Evolutionary conservation across 163 green algal genomes (phyloP).

Genomic region (Volvox carteri): DNA sequence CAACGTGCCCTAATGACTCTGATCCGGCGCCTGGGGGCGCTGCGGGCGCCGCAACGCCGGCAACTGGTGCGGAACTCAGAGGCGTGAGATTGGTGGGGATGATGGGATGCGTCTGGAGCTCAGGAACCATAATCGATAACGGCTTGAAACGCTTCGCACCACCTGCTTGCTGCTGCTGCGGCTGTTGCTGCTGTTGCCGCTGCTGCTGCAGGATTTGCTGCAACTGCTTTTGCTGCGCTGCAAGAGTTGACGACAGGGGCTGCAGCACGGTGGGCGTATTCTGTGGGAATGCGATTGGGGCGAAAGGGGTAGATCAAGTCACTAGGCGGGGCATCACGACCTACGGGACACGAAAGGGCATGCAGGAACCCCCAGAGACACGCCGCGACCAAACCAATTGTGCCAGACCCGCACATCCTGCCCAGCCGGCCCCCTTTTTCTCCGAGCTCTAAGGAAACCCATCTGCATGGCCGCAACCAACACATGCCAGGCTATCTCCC

Average conservation of each 20-base stretch:
- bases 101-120: conserved; percentile 53
- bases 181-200: background rate
- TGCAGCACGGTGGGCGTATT: conserved; percentile 25
- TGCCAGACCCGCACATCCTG: too few species aligned
- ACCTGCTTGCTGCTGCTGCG: conserved; percentile 3
- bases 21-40: background rate
- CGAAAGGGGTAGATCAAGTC: too few species aligned
- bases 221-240: conserved; percentile 27
- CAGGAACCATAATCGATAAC: conserved; percentile 55
- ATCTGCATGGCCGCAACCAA: too few species aligned
- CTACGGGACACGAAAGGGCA: too few species aligned
- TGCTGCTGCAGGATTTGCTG: conserved; percentile 24
- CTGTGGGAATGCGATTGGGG: conserved; percentile 24
- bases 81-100: conserved; percentile 22
- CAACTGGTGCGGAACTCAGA: background rate
- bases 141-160: conserved; percentile 56
- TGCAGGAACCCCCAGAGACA: too few species aligned
- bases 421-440: too few species aligned
- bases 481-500: too few species aligned
- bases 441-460: too few species aligned
- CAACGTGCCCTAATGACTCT: background rate
- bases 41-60: background rate
- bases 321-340: too few species aligned
- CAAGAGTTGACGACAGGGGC: conserved; percentile 5
- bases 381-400: too few species aligned